Evolutionary conservation across 2,329 filamentous ascomycete genomes (phyloP).

Genomic region (Leptosphaerulina australis): DNA sequence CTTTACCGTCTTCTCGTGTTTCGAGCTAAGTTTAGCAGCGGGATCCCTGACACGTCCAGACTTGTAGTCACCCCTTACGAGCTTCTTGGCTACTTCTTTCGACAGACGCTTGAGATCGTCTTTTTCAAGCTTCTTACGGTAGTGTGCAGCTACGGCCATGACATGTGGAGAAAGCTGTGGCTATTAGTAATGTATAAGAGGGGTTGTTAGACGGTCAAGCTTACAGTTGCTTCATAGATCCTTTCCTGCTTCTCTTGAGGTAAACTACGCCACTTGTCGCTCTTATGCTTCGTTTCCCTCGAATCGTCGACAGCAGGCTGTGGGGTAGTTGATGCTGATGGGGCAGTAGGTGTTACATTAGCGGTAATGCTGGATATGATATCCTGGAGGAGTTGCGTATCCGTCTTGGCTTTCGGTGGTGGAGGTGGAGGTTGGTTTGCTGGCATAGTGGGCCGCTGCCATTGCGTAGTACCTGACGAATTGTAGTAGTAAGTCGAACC

Average conservation of each 20-base stretch:
- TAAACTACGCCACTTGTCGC: conserved; percentile 73
- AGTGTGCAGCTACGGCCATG: conserved; percentile 85
- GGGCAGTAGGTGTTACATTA: conserved; percentile 60
- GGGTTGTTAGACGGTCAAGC: too few relatives aligned
- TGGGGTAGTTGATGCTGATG: conserved; percentile 68
- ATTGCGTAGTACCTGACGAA: conserved; percentile 73
- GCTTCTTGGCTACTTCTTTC: conserved; percentile 80
- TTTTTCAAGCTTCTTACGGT: conserved; percentile 82
- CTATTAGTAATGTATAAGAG: conserved; percentile 16
- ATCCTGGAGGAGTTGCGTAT: conserved; percentile 78
- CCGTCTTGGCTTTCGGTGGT: conserved; percentile 69
- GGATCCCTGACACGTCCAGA: conserved; percentile 85
- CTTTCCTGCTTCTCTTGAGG: conserved; percentile 89
- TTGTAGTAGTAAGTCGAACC: conserved; percentile 88
- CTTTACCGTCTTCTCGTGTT: conserved; percentile 82
- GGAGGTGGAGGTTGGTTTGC: conserved; percentile 64
- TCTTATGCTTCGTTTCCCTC: conserved; percentile 57
- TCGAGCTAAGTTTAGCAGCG: conserved; percentile 70
- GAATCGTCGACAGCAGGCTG: conserved; percentile 62
- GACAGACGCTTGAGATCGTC: conserved; percentile 72
- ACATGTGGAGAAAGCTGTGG: conserved; percentile 79
- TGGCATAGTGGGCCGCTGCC: conserved; percentile 76
- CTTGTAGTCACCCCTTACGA: conserved; percentile 91
- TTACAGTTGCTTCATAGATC: conserved; percentile 89
- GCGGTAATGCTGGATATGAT: conserved; percentile 78